phyloP scores from a whole-genome alignment of 2,329 filamentous ascomycete species.

The Verticillium klebahnii region DNA sequence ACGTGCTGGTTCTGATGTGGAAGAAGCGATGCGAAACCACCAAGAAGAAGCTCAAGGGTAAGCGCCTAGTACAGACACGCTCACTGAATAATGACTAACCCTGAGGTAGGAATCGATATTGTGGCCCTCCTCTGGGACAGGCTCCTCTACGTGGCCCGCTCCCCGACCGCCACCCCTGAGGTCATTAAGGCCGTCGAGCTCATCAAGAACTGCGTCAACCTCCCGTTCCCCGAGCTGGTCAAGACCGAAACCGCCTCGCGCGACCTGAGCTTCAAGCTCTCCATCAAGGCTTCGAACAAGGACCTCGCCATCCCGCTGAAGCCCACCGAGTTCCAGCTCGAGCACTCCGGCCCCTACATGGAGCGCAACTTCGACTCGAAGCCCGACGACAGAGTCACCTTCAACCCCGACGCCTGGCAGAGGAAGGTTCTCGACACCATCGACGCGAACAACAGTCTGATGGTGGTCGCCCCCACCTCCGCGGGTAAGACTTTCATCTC shows the following conservation, averaged over 20 bases:
- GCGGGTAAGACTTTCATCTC: constrained; percentile 81
- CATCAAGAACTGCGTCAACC: not conserved
- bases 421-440: constrained; percentile 68
- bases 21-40: not conserved
- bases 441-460: constrained; percentile 63
- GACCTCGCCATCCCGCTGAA: constrained; percentile 10
- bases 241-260: not conserved
- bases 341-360: constrained; percentile 67
- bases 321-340: constrained; percentile 56
- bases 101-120: constrained; percentile 2
- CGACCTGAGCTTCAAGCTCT: not conserved
- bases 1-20: constrained; percentile 19
- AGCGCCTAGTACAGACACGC: not conserved
- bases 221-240: not conserved
- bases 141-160: not conserved
- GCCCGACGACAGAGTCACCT: constrained; percentile 63
- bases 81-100: not conserved
- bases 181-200: not conserved
- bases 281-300: constrained; percentile 1
- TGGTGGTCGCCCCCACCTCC: constrained; percentile 73
- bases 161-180: not conserved
- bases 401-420: constrained; percentile 75
- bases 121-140: constrained; percentile 15
- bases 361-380: constrained; percentile 68
- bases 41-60: not conserved